Conservation (phyloP, 768 basidiomycete genomes). For the Tephrocybe sp. region DNA sequence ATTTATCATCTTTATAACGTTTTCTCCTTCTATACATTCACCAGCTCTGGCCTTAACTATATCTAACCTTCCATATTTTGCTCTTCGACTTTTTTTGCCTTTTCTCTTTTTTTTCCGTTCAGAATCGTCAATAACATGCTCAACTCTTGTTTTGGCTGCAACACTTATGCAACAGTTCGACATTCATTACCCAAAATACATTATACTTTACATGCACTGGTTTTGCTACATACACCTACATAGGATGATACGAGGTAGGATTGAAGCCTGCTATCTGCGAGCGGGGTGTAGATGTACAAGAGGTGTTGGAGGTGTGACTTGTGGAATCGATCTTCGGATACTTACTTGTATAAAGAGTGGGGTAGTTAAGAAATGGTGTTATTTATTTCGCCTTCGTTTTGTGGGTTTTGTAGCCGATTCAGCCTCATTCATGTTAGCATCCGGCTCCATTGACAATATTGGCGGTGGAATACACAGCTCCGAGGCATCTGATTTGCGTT, state of each 20-base stretch:
- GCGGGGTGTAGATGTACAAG: neutral
- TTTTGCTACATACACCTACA: constrained; percentile 4
- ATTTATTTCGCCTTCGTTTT: constrained; percentile 21
- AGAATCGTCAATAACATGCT: neutral
- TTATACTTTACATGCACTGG: constrained; percentile 18
- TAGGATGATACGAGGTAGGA: neutral
- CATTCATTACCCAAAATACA: constrained; percentile 12
- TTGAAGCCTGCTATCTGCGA: neutral
- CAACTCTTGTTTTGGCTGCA: neutral
- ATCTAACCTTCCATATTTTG: neutral
- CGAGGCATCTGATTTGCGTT: constrained; percentile 18
- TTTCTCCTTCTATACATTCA: neutral
- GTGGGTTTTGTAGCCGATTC: constrained; percentile 5
- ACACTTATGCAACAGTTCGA: neutral
- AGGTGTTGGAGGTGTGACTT: neutral
- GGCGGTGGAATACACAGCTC: constrained; percentile 6
- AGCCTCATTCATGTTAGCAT: neutral
- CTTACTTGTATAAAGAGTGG: no score
- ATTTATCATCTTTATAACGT: neutral
- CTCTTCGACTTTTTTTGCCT: neutral
- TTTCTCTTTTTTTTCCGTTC: neutral
- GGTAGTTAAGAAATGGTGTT: neutral
- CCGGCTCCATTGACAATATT: neutral
- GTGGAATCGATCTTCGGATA: no score
- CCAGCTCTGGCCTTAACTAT: neutral